Evolutionary conservation across 1,284 basidiomycete genomes (phyloP).

Genomic region (Pseudozyma thailandica): DNA sequence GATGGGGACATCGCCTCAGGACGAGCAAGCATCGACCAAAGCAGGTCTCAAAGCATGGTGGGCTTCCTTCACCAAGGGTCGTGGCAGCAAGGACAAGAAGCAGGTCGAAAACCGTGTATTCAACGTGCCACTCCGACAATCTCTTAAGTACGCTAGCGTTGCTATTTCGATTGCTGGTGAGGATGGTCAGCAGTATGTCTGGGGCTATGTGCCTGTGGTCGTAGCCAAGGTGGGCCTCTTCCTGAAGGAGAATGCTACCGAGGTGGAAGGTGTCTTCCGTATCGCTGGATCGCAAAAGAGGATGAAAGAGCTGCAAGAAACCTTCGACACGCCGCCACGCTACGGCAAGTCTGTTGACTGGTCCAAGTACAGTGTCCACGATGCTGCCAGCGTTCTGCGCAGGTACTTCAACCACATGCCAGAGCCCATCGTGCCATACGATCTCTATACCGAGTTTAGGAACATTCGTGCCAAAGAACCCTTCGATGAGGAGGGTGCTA

Average conservation of each 20-base stretch:
- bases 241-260: slow-evolving; percentile 74
- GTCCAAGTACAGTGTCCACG: slow-evolving; percentile 90
- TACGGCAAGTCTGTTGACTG: slow-evolving; percentile 94
- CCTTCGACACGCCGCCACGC: slow-evolving; percentile 87
- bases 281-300: slow-evolving; percentile 80
- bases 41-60: slow-evolving; percentile 57
- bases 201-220: slow-evolving; percentile 89
- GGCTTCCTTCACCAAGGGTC: slow-evolving; percentile 58
- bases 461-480: slow-evolving; percentile 73
- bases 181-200: slow-evolving; percentile 67
- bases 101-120: slow-evolving; percentile 72
- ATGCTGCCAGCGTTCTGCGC: slow-evolving; percentile 94
- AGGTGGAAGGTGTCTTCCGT: slow-evolving; percentile 94
- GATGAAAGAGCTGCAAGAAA: slow-evolving; percentile 91
- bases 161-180: slow-evolving; percentile 90
- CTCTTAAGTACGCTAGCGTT: slow-evolving; percentile 85
- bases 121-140: slow-evolving; percentile 83
- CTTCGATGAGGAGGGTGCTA: slow-evolving; percentile 55
- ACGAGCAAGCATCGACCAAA: slow-evolving; percentile 57
- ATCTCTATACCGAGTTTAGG: slow-evolving; percentile 88
- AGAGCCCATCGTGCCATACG: slow-evolving; percentile 87
- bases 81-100: slow-evolving; percentile 47
- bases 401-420: slow-evolving; percentile 97
- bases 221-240: slow-evolving; percentile 89
- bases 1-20: slow-evolving; percentile 29